Percentiles rank a stretch among this genome's conserved stretches.
These are phyloP conservation scores for Populus deltoides DNA, from an alignment of 345 rosid species.

Conservation along the genomic window DNA sequence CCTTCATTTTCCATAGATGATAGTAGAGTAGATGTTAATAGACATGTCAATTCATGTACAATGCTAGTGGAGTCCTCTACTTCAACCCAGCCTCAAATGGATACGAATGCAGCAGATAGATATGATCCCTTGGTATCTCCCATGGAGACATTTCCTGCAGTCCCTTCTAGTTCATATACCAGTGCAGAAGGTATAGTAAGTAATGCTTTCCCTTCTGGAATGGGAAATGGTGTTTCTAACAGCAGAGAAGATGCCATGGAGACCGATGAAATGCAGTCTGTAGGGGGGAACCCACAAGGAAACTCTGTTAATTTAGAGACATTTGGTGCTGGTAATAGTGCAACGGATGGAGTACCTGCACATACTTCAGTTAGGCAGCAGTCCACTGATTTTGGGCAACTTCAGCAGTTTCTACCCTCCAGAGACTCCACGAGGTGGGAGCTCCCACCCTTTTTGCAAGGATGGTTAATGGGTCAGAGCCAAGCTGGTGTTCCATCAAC, in stretches of 20 bases:
- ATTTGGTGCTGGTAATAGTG: slow-evolving; percentile 17
- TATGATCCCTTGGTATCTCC: slow-evolving; percentile 40
- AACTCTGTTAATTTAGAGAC: slow-evolving; percentile 12
- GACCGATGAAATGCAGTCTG: slow-evolving; percentile 56
- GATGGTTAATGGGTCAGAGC: slow-evolving; percentile 73
- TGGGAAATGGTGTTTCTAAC: slow-evolving; percentile 37
- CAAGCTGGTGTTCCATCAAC: slow-evolving; percentile 52
- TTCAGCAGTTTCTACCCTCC: slow-evolving; percentile 49
- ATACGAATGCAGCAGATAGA: slow-evolving; percentile 33
- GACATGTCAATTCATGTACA: slow-evolving; percentile 37
- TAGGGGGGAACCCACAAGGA: slow-evolving; percentile 28
- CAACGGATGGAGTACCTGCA: slow-evolving; percentile 20
- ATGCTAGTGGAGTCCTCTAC: slow-evolving; percentile 46
- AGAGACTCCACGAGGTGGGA: slow-evolving; percentile 66
- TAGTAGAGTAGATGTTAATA: slow-evolving; percentile 38
- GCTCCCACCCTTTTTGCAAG: slow-evolving; percentile 60
- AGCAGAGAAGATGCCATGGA: slow-evolving; percentile 52
- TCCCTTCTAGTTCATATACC: slow-evolving; percentile 37
- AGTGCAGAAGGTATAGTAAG: slow-evolving; percentile 27
- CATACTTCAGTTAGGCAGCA: slow-evolving; percentile 21
- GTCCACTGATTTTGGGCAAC: slow-evolving; percentile 41
- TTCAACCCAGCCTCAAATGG: slow-evolving; percentile 41
- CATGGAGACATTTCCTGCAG: slow-evolving; percentile 42
- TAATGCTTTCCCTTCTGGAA: slow-evolving; percentile 30
- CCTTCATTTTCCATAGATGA: slow-evolving; percentile 50